A percentile compares a stretch with the other conserved stretches of the same genome.
These are phyloP conservation scores for Cercospora sp. DNA, from an alignment of 2,329 filamentous ascomycete genomes.

Conservation along the genomic window DNA sequence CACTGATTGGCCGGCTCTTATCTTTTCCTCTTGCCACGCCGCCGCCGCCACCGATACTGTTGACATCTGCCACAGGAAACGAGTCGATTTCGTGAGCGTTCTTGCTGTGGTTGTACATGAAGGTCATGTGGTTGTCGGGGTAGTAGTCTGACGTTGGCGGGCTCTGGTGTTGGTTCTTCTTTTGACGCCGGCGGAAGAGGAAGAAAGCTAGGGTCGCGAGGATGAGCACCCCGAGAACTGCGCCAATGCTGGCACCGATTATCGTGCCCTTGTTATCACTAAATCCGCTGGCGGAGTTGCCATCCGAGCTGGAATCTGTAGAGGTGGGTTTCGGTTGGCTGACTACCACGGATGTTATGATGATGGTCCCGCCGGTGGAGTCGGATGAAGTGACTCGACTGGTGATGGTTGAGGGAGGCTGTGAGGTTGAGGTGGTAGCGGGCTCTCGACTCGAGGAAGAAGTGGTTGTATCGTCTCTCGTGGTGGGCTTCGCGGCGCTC, in stretches of 20 bases:
- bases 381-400: constrained; percentile 6
- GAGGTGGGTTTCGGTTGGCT: background rate
- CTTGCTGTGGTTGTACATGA: constrained; percentile 21
- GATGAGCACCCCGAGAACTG: constrained; percentile 9
- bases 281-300: background rate
- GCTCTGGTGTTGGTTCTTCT: background rate
- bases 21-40: background rate
- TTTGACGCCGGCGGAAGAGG: constrained; percentile 15
- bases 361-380: constrained; percentile 3
- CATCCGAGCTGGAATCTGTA: background rate
- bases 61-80: constrained; percentile 13
- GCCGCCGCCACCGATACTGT: background rate
- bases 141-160: constrained; percentile 17
- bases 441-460: background rate
- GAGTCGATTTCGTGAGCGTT: constrained; percentile 18
- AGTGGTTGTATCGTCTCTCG: background rate
- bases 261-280: constrained; percentile 7
- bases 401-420: constrained; percentile 5
- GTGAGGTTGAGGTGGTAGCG: background rate
- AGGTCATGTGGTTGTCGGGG: constrained; percentile 9
- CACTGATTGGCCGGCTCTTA: constrained; percentile 16
- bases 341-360: constrained; percentile 10
- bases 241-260: constrained; percentile 16
- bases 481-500: background rate
- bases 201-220: constrained; percentile 4